Percentiles rank a stretch among this genome's conserved stretches.
These are phyloP conservation scores for Backusella luteola DNA, from an alignment of 192 early-diverging fungal genomes.

Conservation along the genomic window DNA sequence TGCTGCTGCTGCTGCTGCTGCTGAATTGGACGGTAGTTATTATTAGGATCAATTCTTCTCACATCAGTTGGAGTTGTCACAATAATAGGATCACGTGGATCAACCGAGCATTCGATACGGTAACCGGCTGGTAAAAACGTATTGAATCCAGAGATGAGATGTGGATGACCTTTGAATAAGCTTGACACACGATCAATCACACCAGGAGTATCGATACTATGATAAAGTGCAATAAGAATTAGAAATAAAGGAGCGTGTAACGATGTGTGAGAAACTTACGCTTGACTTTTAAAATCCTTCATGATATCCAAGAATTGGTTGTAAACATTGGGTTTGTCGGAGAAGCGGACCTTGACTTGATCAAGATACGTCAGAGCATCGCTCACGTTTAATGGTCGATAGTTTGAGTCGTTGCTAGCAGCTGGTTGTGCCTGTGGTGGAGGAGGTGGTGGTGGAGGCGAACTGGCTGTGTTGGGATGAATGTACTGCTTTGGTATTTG, in stretches of 20 bases:
- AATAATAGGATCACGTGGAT: constrained; percentile 69
- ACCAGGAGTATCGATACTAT: constrained; percentile 64
- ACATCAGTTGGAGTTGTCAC: constrained; percentile 84
- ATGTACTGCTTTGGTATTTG: not conserved
- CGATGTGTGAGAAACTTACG: constrained; percentile 45
- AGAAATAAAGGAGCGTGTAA: not conserved
- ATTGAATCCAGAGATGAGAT: constrained; percentile 95
- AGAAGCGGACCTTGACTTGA: constrained; percentile 91
- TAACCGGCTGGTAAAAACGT: constrained; percentile 98
- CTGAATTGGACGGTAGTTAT: not conserved
- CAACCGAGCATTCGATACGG: constrained; percentile 83
- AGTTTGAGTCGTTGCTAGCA: not conserved
- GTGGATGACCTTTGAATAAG: constrained; percentile 85
- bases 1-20: constrained; percentile 17
- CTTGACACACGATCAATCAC: constrained; percentile 97
- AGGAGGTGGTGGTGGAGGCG: not conserved
- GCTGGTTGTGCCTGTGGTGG: not conserved
- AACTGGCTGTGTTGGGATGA: not conserved
- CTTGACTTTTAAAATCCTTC: constrained; percentile 99
- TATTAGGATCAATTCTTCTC: constrained; percentile 33
- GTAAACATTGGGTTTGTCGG: constrained; percentile 92
- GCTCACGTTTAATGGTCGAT: constrained; percentile 75
- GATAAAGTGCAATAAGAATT: not conserved
- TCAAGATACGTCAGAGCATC: constrained; percentile 97
- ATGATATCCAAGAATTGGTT: constrained; percentile 98